Conservation (phyloP, 2,329 filamentous ascomycete species). For the Trichoderma aggressivum region DNA sequence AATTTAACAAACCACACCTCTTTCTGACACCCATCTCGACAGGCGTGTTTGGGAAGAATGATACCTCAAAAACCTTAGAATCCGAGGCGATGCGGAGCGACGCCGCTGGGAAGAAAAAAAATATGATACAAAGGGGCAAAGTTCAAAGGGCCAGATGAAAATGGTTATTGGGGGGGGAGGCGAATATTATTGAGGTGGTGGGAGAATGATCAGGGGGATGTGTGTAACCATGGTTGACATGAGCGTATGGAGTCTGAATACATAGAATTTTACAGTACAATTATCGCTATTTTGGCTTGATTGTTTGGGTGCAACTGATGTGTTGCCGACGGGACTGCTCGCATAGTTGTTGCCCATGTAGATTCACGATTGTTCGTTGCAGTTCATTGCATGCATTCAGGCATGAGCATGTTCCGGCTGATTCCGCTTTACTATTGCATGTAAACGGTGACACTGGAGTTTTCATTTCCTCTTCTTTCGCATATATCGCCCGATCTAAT, state of each 20-base stretch:
- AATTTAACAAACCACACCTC: neutral
- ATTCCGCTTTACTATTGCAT: neutral
- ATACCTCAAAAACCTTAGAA: slow-evolving; percentile 17
- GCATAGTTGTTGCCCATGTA: neutral
- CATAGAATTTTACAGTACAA: slow-evolving; percentile 10
- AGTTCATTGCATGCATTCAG: neutral
- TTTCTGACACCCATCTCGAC: slow-evolving; percentile 6
- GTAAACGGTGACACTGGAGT: neutral
- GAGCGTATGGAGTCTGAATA: slow-evolving; percentile 18
- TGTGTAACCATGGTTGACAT: slow-evolving; percentile 11
- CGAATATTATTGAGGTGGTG: neutral
- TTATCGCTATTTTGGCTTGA: neutral
- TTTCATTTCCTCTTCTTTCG: neutral
- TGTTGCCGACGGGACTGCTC: neutral
- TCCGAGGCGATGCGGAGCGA: slow-evolving; percentile 8
- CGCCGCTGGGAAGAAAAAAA: neutral
- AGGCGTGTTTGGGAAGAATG: slow-evolving; percentile 16
- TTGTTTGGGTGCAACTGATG: neutral
- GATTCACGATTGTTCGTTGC: neutral
- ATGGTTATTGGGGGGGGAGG: neutral
- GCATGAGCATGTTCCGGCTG: neutral
- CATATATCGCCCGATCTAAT: neutral
- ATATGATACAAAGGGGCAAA: neutral
- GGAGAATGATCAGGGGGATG: neutral
- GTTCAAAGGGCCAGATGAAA: neutral